A percentile compares a stretch with the other conserved stretches of the same genome.
Evolutionary conservation across 2,329 filamentous ascomycete species (phyloP).

Genomic region (Sclerotinia spermophila): DNA sequence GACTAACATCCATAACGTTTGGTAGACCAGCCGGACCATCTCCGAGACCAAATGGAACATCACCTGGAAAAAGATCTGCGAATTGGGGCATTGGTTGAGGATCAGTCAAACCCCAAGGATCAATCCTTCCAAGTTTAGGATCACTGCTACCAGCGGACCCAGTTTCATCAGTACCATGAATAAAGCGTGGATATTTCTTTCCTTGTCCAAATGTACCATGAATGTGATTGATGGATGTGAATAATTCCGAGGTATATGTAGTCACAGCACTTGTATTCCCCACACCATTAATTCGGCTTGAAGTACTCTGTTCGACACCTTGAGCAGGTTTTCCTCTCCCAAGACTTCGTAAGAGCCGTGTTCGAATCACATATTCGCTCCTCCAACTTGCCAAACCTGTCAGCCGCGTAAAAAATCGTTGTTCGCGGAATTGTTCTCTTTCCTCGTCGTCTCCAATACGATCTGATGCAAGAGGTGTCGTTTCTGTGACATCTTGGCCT

Average conservation of each 20-base stretch:
- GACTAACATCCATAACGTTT: constrained; percentile 89
- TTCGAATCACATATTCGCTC: constrained; percentile 90
- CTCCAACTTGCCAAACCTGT: constrained; percentile 87
- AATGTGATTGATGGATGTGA: constrained; percentile 73
- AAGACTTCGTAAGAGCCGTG: constrained; percentile 76
- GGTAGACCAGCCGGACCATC: constrained; percentile 73
- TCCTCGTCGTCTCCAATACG: constrained; percentile 42
- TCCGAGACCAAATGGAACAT: constrained; percentile 73
- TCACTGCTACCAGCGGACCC: constrained; percentile 80
- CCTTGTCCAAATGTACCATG: constrained; percentile 72
- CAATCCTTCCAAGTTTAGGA: constrained; percentile 69
- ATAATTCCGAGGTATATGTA: constrained; percentile 81
- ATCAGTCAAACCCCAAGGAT: constrained; percentile 78
- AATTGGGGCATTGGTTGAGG: constrained; percentile 73
- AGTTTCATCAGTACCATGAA: constrained; percentile 78
- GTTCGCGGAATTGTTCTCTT: constrained; percentile 60
- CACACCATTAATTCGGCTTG: constrained; percentile 44
- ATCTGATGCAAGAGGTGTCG: neutral
- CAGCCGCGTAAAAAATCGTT: constrained; percentile 76
- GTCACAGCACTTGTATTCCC: constrained; percentile 68
- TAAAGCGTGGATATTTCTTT: constrained; percentile 72
- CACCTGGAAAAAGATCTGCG: constrained; percentile 68
- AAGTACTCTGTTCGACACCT: constrained; percentile 50
- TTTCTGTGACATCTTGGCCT: constrained; percentile 58
- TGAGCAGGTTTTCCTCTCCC: constrained; percentile 74